Evolutionary conservation across 805 yeast genomes (phyloP).

Genomic region (Candida andamanensis): DNA sequence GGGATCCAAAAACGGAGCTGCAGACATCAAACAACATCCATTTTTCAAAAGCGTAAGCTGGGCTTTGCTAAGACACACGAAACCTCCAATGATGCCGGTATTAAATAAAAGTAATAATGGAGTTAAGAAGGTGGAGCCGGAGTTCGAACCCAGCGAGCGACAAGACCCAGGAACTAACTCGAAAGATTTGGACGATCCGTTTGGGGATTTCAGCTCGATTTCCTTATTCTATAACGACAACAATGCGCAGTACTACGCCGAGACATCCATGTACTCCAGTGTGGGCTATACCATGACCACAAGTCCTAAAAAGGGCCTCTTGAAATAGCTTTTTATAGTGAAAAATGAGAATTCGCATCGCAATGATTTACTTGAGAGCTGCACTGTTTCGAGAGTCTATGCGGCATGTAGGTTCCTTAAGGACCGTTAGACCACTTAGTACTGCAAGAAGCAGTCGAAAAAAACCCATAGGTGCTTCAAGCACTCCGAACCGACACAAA

Average conservation of each 20-base stretch:
- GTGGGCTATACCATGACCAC: slow-evolving; percentile 51
- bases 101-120: slow-evolving; percentile 30
- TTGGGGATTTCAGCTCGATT: slow-evolving; percentile 78
- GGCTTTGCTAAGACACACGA: slow-evolving; percentile 89
- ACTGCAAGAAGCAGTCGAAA: too few species aligned
- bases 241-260: slow-evolving; percentile 41
- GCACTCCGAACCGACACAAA: too few species aligned
- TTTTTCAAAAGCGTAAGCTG: slow-evolving; percentile 91
- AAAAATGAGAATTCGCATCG: background rate
- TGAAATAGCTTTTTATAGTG: background rate
- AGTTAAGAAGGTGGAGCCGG: slow-evolving; percentile 16
- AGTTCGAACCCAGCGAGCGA: slow-evolving; percentile 12
- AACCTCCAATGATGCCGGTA: slow-evolving; percentile 94
- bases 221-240: slow-evolving; percentile 57
- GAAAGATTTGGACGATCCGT: slow-evolving; percentile 58
- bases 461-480: too few species aligned
- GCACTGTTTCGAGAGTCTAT: too few species aligned
- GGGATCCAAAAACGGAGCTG: slow-evolving; percentile 92
- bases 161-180: slow-evolving; percentile 7
- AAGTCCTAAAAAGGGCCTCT: slow-evolving; percentile 3
- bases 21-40: slow-evolving; percentile 86
- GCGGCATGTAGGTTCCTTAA: too few species aligned
- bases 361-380: background rate
- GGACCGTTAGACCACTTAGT: too few species aligned
- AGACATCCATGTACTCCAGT: slow-evolving; percentile 44